Base-by-base conservation (phyloP, 371 early-diverging fungal genomes). In the Mucor plumbeus region DNA sequence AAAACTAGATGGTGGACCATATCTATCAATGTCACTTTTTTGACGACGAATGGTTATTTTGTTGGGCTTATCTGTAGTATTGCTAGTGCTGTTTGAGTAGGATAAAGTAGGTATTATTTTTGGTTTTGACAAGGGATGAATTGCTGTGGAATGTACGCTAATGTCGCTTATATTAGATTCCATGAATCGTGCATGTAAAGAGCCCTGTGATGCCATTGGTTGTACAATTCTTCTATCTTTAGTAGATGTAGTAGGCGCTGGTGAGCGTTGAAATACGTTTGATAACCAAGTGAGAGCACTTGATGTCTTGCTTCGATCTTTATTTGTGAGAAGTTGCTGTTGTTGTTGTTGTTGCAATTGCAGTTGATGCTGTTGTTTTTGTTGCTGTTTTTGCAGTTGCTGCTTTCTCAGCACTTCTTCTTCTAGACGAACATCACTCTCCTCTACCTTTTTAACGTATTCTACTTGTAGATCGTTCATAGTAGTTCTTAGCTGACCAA, bases 381-480 rank as follows among this genome's bases (percentile, higher is more conserved):
- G 59, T 56, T 59, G 33, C 72, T 8, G 69, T 57, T 61, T 48
- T 59, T 70, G 65, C 0, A 69, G 60, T 19, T 72, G 65, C 0
- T 71, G 60, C 26, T 76, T 83, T 11, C 74, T 74, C 41, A 75
- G 40, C 26, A 88, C 70, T 50, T 85, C 88, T 70, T 84, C 75
- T 39, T 86, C 87, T 1, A 84, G 78, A 35, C 74, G 77, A 17
- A 74, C 71, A 7, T 81, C 83, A 44, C 74, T 85, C 60, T 86
- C 81, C 35, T 85, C 82, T 14, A 92, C 85, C 38, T 90, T 89
- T 21, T 87, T 89, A 38, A 87, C 89, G 71, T 90, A 90, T 35
- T 87, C 88, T 31, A 90, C 76, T 58, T 89, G 87, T 26, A 90
- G 72, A 59, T 91, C 91, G 68, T 92, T 92, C 78, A 90, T 76